These are phyloP conservation scores for Patellifolia procumbens DNA, from an alignment of 179 eudicot genomes.

Conservation along the genomic window DNA sequence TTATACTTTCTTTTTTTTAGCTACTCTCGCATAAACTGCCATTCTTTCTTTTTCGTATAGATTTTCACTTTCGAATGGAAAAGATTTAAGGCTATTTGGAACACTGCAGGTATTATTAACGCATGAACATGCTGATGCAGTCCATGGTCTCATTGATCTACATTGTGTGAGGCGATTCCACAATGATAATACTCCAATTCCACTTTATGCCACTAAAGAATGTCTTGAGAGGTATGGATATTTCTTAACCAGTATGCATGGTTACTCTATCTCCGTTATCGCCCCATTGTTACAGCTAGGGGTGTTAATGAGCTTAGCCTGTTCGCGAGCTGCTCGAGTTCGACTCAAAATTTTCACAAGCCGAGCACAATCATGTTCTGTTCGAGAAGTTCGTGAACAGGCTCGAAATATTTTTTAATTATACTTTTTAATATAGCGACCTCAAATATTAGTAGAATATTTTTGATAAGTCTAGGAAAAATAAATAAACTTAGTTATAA, in stretches of 20 bases:
- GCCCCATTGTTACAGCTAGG: not conserved
- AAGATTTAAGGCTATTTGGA: not conserved
- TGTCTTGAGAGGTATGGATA: constrained; percentile 64
- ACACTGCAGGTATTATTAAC: constrained; percentile 66
- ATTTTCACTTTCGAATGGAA: not conserved
- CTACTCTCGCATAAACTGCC: not conserved
- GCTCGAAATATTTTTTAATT: no score
- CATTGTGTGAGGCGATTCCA: constrained; percentile 54
- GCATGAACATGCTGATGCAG: constrained; percentile 93
- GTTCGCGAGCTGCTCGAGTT: no score
- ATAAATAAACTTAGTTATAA: no score
- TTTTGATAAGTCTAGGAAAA: no score
- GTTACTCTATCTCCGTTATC: not conserved
- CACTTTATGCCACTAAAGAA: constrained; percentile 60
- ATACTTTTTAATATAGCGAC: no score
- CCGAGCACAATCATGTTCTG: no score
- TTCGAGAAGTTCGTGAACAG: no score
- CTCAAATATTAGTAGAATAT: no score
- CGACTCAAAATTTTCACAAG: no score
- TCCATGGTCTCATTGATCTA: constrained; percentile 76
- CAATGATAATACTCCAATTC: constrained; percentile 54
- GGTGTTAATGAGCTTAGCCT: not conserved
- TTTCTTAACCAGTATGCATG: not conserved
- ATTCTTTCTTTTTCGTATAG: not conserved
- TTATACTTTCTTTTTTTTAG: no score